Conservation (phyloP, 1,284 basidiomycete species). For the Rhodotorula sp. region DNA sequence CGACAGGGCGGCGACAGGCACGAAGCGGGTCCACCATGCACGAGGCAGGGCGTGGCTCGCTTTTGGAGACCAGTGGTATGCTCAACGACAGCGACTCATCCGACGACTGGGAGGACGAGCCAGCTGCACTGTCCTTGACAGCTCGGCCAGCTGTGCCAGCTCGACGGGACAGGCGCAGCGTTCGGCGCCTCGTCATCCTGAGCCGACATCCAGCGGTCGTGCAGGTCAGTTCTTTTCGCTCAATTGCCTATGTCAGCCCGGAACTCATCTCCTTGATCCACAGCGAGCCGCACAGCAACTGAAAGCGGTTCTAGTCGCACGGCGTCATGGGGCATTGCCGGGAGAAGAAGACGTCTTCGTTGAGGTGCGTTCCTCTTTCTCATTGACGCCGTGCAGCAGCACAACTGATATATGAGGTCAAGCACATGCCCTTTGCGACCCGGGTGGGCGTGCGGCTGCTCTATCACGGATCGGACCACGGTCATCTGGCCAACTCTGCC, state of each 20-base stretch:
- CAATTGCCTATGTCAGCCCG: background rate
- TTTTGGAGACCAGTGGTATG: no score
- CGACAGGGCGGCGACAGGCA: no score
- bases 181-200: background rate
- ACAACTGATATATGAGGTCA: no score
- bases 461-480: slow-evolving; percentile 21
- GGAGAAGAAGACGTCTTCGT: background rate
- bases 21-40: no score
- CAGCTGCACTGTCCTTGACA: no score
- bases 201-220: slow-evolving; percentile 5
- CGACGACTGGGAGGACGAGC: background rate
- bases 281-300: background rate
- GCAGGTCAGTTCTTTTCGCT: background rate
- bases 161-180: background rate
- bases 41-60: no score
- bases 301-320: slow-evolving; percentile 19
- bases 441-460: slow-evolving; percentile 42
- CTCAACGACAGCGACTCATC: no score
- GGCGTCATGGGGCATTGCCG: background rate
- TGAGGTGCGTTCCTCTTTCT: slow-evolving; percentile 8
- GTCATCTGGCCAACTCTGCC: background rate
- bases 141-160: no score
- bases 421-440: slow-evolving; percentile 95
- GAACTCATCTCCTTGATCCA: accelerated
- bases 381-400: no score